These are phyloP conservation scores for Leishmania mexicana DNA, from an alignment of 208 protist genomes.

Conservation along the genomic window DNA sequence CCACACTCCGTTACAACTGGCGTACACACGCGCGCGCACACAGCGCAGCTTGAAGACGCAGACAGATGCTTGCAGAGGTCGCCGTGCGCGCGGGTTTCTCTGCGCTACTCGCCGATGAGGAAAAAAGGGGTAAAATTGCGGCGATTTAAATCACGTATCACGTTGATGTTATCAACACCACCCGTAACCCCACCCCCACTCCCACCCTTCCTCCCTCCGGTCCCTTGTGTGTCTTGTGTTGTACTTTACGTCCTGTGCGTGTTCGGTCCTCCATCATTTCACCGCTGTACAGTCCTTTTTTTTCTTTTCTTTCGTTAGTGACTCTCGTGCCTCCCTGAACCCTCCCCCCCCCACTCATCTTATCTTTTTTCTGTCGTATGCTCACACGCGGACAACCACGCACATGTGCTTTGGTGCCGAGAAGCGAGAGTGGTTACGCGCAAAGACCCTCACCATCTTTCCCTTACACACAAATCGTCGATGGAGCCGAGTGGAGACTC, in stretches of 20 bases:
- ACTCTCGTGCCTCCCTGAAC: neutral
- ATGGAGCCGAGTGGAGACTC: neutral
- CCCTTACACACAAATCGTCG: neutral
- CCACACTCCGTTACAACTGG: neutral
- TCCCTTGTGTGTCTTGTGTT: neutral
- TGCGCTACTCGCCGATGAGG: neutral
- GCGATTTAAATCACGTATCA: neutral
- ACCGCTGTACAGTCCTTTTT: neutral
- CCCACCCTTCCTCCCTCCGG: neutral
- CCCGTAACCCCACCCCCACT: neutral
- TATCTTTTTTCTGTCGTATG: neutral
- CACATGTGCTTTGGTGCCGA: neutral
- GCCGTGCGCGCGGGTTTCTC: neutral
- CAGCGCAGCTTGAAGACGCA: neutral
- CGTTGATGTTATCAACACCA: neutral
- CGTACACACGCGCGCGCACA: neutral
- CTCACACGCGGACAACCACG: neutral
- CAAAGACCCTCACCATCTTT: neutral
- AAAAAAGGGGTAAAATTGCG: neutral
- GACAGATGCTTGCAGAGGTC: neutral
- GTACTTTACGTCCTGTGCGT: neutral
- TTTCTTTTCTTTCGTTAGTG: neutral
- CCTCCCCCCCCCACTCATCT: neutral
- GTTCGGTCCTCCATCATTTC: neutral
- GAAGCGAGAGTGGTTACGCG: neutral